Evolutionary conservation across 176 grass and related monocot genomes (phyloP), one percentile per base, ranked within the genome.

Genomic region (Zoysia pacifica): DNA sequence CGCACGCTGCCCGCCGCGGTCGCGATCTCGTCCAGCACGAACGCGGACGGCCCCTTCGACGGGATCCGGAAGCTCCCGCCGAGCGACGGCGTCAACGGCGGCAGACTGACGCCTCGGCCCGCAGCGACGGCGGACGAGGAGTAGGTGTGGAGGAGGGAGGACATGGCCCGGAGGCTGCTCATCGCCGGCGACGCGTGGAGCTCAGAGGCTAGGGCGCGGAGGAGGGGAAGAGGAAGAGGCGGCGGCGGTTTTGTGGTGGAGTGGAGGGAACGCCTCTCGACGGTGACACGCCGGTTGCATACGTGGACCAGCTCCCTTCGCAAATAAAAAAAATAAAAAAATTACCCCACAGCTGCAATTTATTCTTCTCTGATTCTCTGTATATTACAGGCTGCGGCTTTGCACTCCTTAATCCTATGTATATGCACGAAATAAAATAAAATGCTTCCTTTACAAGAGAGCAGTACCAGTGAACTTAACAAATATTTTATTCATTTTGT

Each of bases 11-110:
- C 51, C 6, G 75, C 86, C 72, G 84, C 88, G 79, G 88, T 86
- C 8, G 88, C 55, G 67, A 91, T 35, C 50, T 93, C 92, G 72
- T 98, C 88, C 55, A 98, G 68, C 16, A 93, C 81, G 82, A 94
- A 86, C 2, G 81, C 86, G 14, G 81, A 82, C 15, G 84, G 67
- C 7, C 78, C 86, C 52, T 83, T 82, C 18, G 67, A 85, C n/a
- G 90, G 88, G 28, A 78, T 41, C 41, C 83, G 79, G 67, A 84
- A 84, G 64, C 76, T 70, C 45, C 84, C 55, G 66, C 36, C 68
- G 65, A 77, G 87, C 70, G 65, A 62, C 62, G 74, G 62, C 37
- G 71, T 44, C 54, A 82, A 62, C 2, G 66, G 50, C 12, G 85
- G 36, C 49, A 64, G 65, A 79, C 84, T 81, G n/a, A 85, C 52